Conservation (phyloP, 495 filamentous ascomycete genomes). For the Elaphomyces granulatus region DNA sequence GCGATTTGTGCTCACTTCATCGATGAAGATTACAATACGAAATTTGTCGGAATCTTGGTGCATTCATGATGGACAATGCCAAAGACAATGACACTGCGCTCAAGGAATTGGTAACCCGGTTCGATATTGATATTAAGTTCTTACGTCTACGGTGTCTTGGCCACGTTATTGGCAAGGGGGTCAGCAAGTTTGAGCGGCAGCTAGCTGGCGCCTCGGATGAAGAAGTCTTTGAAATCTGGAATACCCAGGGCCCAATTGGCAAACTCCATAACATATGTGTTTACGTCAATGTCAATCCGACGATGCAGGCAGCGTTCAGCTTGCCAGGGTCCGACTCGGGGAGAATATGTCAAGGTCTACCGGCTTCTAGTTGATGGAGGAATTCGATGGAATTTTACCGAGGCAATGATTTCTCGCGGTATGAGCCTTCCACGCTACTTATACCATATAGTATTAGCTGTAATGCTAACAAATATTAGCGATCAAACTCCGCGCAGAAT, state of each 20-base stretch:
- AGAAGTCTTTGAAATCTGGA: background rate
- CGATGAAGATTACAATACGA: background rate
- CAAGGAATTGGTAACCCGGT: background rate
- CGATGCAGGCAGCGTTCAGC: too few species aligned
- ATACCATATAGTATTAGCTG: too few species aligned
- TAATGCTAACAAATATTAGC: too few species aligned
- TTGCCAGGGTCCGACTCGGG: too few species aligned
- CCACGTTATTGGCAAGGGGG: constrained; percentile 5
- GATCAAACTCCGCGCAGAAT: too few species aligned
- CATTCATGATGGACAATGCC: background rate
- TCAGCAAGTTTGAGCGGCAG: background rate
- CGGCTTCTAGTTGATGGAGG: too few species aligned
- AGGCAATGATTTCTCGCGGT: too few species aligned
- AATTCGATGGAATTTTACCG: too few species aligned
- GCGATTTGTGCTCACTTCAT: background rate
- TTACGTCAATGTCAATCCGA: constrained; percentile 4
- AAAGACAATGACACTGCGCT: background rate
- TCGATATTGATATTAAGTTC: background rate
- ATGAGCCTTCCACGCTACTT: too few species aligned
- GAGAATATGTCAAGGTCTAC: too few species aligned
- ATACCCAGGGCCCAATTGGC: background rate
- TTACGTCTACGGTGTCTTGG: constrained; percentile 1
- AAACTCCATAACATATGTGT: constrained; percentile 4
- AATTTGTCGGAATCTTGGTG: background rate
- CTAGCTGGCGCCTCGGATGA: background rate